A percentile compares a stretch with the other conserved stretches of the same genome.
Evolutionary conservation across 2,329 filamentous ascomycete species (phyloP).

Genomic region (Dendryphion nanum): DNA sequence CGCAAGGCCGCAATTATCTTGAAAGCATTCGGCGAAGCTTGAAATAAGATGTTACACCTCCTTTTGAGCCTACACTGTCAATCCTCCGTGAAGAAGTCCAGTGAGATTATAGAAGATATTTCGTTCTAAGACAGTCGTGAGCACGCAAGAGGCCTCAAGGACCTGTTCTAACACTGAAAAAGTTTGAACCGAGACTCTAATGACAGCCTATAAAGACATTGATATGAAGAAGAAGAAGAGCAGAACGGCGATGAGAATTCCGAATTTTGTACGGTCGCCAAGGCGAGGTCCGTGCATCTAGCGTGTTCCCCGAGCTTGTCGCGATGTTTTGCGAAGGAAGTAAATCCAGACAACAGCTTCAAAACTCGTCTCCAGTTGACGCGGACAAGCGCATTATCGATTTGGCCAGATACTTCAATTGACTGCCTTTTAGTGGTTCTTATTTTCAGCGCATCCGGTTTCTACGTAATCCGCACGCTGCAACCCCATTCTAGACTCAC

Average conservation of each 20-base stretch:
- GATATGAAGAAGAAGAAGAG: conserved; percentile 52
- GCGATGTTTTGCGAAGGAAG: conserved; percentile 19
- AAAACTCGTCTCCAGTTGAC: neutral
- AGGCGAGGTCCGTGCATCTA: conserved; percentile 13
- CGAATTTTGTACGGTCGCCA: conserved; percentile 20
- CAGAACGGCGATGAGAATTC: conserved; percentile 16
- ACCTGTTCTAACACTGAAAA: conserved; percentile 89
- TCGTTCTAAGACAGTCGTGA: conserved; percentile 93
- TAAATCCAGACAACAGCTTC: conserved; percentile 1
- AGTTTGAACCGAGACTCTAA: conserved; percentile 99
- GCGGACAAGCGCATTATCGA: too few relatives aligned
- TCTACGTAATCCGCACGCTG: too few relatives aligned
- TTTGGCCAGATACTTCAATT: too few relatives aligned
- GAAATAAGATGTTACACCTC: conserved; percentile 36
- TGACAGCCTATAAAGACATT: conserved; percentile 81
- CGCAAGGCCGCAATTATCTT: too few relatives aligned
- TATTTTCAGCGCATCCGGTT: too few relatives aligned
- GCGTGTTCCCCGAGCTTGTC: conserved; percentile 6
- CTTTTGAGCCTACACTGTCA: conserved; percentile 43
- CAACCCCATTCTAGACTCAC: too few relatives aligned
- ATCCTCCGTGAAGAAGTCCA: conserved; percentile 50
- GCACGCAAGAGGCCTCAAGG: conserved; percentile 83
- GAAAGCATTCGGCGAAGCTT: neutral
- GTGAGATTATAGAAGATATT: conserved; percentile 57
- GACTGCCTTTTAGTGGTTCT: too few relatives aligned